Base-by-base conservation (phyloP, 2,329 filamentous ascomycete genomes). In the Ambrosiella cleistominuta region DNA sequence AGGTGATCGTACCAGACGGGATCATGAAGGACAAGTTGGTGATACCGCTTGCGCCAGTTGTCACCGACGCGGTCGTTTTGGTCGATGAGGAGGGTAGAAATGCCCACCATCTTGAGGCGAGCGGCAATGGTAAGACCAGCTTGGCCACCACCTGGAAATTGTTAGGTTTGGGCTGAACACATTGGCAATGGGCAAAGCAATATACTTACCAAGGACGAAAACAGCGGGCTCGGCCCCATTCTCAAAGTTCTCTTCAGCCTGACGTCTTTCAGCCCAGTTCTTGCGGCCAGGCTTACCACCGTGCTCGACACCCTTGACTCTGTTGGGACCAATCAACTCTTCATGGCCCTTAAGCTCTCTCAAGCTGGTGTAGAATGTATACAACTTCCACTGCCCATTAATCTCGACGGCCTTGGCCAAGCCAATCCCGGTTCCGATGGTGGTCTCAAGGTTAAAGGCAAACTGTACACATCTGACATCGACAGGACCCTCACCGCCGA, bases 1-100 rank as follows among this genome's bases (percentile, higher is more conserved):
- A 85, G 70, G 64, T 81, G 77, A 57, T 78, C 75, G 59, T 74
- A 78, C 71, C 73, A 82, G 1, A 85, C 78, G 0, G 82, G 81
- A 63, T 86, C 83, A 63, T 87, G 83, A 0, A 83, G 75, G 0
- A 85, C 81, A 0, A 86, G 75, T 61, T 82, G 78, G 62, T 79
- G 75, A 62, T 85, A 85, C 51, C 81, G 69, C 44, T 73, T 71
- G 13, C 81, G 72, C 82, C 82, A 85, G 65, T 79, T 83, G 62
- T 85, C 80, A 12, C 81, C 81, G 0, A 85, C 70, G 1, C 74
- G 70, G 0, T 74, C 70, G 58, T 81, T 78, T 19, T 72, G 70
- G 63, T 85, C 81, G 17, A 85, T 70, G n/a, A 84, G 64, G 1
- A 85, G 69, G 0, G 76, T 68, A 11, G 75, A 68, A 1, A 84